These are phyloP conservation scores for Cryptococcus floricola DNA, from an alignment of 1,284 basidiomycete genomes.

Conservation along the genomic window DNA sequence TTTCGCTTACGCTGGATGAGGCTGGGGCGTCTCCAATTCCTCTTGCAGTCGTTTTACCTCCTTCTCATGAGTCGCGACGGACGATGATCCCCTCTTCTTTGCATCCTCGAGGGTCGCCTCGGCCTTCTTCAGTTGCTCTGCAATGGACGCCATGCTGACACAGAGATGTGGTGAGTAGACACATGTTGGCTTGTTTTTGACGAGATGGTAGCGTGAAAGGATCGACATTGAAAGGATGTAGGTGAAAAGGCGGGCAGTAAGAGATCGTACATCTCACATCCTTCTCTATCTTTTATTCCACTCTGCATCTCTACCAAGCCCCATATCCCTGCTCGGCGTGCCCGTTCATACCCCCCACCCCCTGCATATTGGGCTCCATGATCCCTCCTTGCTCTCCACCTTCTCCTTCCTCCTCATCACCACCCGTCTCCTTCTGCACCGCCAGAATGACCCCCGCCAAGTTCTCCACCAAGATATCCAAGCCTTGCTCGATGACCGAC, in stretches of 20 bases:
- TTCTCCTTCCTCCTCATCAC: conserved; percentile 36
- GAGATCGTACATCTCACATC: no score
- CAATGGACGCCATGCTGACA: conserved; percentile 5
- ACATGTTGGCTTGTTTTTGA: neutral
- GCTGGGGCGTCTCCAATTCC: conserved; percentile 24
- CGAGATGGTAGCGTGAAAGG: neutral
- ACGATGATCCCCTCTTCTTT: conserved; percentile 11
- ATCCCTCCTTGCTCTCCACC: conserved; percentile 18
- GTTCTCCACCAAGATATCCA: conserved; percentile 74
- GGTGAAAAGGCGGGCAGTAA: neutral
- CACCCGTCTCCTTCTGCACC: conserved; percentile 43
- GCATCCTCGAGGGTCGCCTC: conserved; percentile 11
- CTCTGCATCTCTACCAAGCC: conserved; percentile 4
- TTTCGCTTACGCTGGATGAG: conserved; percentile 32
- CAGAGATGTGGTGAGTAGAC: neutral
- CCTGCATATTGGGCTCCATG: conserved; percentile 32
- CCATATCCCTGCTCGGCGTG: conserved; percentile 14
- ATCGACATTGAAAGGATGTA: neutral
- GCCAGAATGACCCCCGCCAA: conserved; percentile 70
- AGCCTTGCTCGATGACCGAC: conserved; percentile 79
- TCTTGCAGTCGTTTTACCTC: conserved; percentile 21
- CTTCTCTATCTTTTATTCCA: no score
- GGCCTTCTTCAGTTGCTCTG: conserved; percentile 14
- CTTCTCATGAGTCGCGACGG: conserved; percentile 9
- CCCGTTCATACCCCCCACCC: conserved; percentile 12